These are phyloP conservation scores for Entomortierella lignicola DNA, from an alignment of 192 early-diverging fungal species.

Conservation along the genomic window DNA sequence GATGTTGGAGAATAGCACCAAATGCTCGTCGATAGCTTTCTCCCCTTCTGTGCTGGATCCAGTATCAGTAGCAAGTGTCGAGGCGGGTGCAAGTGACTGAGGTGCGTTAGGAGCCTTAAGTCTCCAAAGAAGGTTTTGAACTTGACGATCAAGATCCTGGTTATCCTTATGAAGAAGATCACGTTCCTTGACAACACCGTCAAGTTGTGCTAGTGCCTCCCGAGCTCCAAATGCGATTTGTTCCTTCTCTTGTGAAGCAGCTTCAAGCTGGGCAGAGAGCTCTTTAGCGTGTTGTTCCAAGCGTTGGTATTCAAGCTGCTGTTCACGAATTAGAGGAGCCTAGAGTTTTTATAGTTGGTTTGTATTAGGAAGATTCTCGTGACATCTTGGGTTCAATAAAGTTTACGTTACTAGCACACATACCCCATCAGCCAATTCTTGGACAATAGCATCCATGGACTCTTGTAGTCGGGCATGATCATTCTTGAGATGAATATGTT, in stretches of 20 bases:
- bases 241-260: slow-evolving; percentile 51
- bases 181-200: slow-evolving; percentile 59
- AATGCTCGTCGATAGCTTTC: slow-evolving; percentile 63
- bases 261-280: slow-evolving; percentile 61
- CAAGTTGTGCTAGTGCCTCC: slow-evolving; percentile 43
- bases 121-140: slow-evolving; percentile 64
- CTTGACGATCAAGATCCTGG: slow-evolving; percentile 65
- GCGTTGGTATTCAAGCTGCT: slow-evolving; percentile 65
- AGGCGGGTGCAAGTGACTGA: slow-evolving; percentile 55
- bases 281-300: slow-evolving; percentile 63
- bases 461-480: slow-evolving; percentile 64
- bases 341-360: slow-evolving; percentile 24
- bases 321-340: slow-evolving; percentile 67
- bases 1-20: slow-evolving; percentile 64
- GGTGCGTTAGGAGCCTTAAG: slow-evolving; percentile 63
- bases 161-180: slow-evolving; percentile 66
- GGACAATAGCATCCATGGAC: slow-evolving; percentile 66
- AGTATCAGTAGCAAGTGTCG: slow-evolving; percentile 16
- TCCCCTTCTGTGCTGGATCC: slow-evolving; percentile 50
- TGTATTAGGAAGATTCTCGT: too few species aligned
- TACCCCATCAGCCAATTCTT: slow-evolving; percentile 57
- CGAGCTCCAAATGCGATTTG: slow-evolving; percentile 29
- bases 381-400: background rate
- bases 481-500: slow-evolving; percentile 55
- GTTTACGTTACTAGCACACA: background rate